phyloP scores from a whole-genome alignment of 2,329 filamentous ascomycete genomes.

The Stemphylium beticola region DNA sequence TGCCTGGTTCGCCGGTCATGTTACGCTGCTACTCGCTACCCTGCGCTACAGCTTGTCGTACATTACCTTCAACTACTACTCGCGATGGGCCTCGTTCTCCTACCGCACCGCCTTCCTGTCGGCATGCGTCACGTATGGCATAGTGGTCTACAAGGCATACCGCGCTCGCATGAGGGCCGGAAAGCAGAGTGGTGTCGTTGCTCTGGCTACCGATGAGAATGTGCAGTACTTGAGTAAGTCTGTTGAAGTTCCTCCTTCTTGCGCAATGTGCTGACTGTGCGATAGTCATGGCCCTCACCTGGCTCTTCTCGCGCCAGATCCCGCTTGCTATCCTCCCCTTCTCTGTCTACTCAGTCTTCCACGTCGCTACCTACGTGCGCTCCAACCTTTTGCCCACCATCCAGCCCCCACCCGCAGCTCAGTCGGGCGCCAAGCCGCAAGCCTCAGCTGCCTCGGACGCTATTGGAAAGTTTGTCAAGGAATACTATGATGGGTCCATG shows the following conservation, averaged over 20 bases:
- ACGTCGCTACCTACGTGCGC: slow-evolving; percentile 95
- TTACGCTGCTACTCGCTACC: slow-evolving; percentile 82
- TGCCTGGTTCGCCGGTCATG: slow-evolving; percentile 73
- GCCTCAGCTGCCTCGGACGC: slow-evolving; percentile 73
- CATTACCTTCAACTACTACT: slow-evolving; percentile 86
- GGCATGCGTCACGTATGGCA: slow-evolving; percentile 91
- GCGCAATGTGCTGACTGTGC: slow-evolving; percentile 26
- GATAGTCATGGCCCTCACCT: slow-evolving; percentile 88
- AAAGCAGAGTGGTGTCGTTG: slow-evolving; percentile 67
- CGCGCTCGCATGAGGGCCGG: slow-evolving; percentile 81
- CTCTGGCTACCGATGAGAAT: slow-evolving; percentile 86
- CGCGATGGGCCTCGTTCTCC: slow-evolving; percentile 75
- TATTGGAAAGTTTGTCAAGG: slow-evolving; percentile 94
- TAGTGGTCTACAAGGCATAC: slow-evolving; percentile 98
- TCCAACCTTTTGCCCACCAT: slow-evolving; percentile 90
- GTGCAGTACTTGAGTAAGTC: slow-evolving; percentile 92
- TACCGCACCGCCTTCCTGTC: slow-evolving; percentile 92
- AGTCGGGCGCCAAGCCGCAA: slow-evolving; percentile 62
- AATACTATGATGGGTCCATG: slow-evolving; percentile 98
- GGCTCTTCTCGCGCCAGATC: slow-evolving; percentile 90
- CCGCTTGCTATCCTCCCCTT: slow-evolving; percentile 91
- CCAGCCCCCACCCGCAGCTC: slow-evolving; percentile 66
- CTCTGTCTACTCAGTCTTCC: slow-evolving; percentile 96
- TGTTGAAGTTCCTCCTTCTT: background rate
- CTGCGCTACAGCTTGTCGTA: slow-evolving; percentile 85